Conservation (phyloP, 2,329 filamentous ascomycete species). For the Aspergillus japonicus region DNA sequence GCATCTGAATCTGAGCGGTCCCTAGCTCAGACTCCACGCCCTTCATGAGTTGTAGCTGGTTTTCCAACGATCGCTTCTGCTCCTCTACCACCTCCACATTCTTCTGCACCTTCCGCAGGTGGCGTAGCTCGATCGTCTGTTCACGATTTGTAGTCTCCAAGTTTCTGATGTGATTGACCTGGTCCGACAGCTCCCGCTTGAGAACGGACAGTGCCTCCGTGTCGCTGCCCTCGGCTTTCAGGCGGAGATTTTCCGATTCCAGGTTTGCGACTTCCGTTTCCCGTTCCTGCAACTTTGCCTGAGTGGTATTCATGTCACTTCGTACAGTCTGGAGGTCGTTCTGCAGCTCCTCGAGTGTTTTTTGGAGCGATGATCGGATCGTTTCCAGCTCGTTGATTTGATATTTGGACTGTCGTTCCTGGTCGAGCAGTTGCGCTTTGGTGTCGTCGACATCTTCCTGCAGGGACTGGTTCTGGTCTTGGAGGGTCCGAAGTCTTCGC, state of each 20-base stretch:
- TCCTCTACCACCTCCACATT: conserved; percentile 94
- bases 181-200: conserved; percentile 83
- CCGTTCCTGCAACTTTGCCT: conserved; percentile 66
- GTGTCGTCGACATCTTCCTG: conserved; percentile 83
- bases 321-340: conserved; percentile 56
- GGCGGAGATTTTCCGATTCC: conserved; percentile 76
- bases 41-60: conserved; percentile 72
- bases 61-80: conserved; percentile 81
- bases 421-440: conserved; percentile 69
- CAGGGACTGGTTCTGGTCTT: conserved; percentile 70
- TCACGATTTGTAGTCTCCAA: conserved; percentile 80
- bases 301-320: conserved; percentile 58
- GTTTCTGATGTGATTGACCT: conserved; percentile 84
- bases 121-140: conserved; percentile 74
- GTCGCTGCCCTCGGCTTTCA: conserved; percentile 86
- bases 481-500: conserved; percentile 52
- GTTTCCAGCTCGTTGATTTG: conserved; percentile 61
- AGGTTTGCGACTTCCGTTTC: conserved; percentile 71
- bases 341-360: conserved; percentile 52
- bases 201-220: conserved; percentile 81
- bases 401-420: conserved; percentile 64
- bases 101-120: conserved; percentile 76
- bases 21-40: conserved; percentile 72
- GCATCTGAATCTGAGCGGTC: conserved; percentile 77
- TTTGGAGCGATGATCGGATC: conserved; percentile 58